Evolutionary conservation across 163 green algal genomes (phyloP).

Genomic region (Trebouxiophyceae sp.): DNA sequence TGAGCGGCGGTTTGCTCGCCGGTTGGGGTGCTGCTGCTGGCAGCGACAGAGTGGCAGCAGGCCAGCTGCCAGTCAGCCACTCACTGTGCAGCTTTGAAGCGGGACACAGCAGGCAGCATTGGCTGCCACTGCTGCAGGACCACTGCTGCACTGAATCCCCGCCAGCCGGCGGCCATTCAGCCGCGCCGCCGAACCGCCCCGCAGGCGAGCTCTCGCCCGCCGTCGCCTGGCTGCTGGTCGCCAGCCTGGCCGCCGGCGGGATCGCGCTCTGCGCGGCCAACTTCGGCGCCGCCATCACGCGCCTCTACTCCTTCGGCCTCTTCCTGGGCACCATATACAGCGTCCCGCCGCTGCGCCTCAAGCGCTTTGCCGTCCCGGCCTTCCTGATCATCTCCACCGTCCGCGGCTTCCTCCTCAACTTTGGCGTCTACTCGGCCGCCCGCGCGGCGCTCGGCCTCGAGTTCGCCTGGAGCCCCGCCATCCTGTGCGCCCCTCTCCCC

Average conservation of each 20-base stretch:
- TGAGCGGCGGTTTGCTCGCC: too few relatives aligned
- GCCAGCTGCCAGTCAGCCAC: too few relatives aligned
- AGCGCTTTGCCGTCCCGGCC: conserved; percentile 84
- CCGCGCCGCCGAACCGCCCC: too few relatives aligned
- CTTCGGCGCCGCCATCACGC: conserved; percentile 86
- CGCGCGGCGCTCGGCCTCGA: conserved; percentile 75
- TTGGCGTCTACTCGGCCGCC: conserved; percentile 94
- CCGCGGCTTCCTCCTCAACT: conserved; percentile 97
- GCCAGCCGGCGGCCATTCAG: too few relatives aligned
- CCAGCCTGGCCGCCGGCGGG: conserved; percentile 40
- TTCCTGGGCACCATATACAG: conserved; percentile 95
- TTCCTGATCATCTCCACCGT: conserved; percentile 98
- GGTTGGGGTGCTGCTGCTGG: too few relatives aligned
- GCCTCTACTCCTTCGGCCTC: conserved; percentile 89
- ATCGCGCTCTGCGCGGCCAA: conserved; percentile 31
- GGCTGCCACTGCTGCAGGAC: background rate
- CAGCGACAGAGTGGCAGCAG: too few relatives aligned
- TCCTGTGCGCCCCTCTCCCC: conserved; percentile 44
- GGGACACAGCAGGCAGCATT: background rate
- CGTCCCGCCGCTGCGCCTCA: conserved; percentile 90
- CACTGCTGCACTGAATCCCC: too few relatives aligned
- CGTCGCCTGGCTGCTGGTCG: conserved; percentile 71
- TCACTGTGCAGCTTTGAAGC: too few relatives aligned
- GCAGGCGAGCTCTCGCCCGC: conserved; percentile 72
- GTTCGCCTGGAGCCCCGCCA: conserved; percentile 78